phyloP scores from a whole-genome alignment of 352 stramenopile species.

The Phytophthora crassamura region DNA sequence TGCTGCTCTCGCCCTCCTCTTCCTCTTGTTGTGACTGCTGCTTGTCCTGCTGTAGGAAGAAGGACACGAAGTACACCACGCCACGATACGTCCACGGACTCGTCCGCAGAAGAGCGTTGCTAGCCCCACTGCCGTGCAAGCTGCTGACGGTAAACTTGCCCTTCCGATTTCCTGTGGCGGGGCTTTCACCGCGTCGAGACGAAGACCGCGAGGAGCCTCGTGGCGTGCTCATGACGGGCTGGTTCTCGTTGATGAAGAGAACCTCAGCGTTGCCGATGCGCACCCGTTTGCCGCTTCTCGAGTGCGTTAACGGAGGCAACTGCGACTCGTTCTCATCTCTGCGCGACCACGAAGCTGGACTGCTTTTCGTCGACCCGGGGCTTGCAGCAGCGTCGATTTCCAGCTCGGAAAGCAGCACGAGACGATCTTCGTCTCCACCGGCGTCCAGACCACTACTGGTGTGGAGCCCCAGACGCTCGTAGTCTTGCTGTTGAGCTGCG shows the following conservation, averaged over 20 bases:
- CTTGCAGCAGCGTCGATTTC: slow-evolving; percentile 57
- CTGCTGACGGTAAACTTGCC: slow-evolving; percentile 25
- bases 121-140: slow-evolving; percentile 22
- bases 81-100: slow-evolving; percentile 72
- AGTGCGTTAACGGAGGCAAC: slow-evolving; percentile 22
- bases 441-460: slow-evolving; percentile 13
- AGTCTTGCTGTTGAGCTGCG: slow-evolving; percentile 48
- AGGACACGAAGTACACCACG: slow-evolving; percentile 85
- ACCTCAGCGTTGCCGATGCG: slow-evolving; percentile 70
- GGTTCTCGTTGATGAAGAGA: slow-evolving; percentile 79
- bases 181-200: slow-evolving; percentile 20
- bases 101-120: slow-evolving; percentile 55
- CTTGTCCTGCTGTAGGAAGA: slow-evolving; percentile 59
- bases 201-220: slow-evolving; percentile 20
- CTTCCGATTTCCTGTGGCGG: slow-evolving; percentile 10
- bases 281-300: slow-evolving; percentile 58
- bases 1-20: slow-evolving; percentile 1
- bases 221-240: slow-evolving; percentile 46
- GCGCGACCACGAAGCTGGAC: slow-evolving; percentile 3
- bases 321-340: slow-evolving; percentile 15
- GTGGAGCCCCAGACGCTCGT: slow-evolving; percentile 27
- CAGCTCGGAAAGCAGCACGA: slow-evolving; percentile 61
- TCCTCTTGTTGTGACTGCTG: slow-evolving; percentile 20
- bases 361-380: slow-evolving; percentile 9
- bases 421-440: slow-evolving; percentile 51